Conservation (phyloP, 1,139 yeast species). For the Kodamaea sp. region DNA sequence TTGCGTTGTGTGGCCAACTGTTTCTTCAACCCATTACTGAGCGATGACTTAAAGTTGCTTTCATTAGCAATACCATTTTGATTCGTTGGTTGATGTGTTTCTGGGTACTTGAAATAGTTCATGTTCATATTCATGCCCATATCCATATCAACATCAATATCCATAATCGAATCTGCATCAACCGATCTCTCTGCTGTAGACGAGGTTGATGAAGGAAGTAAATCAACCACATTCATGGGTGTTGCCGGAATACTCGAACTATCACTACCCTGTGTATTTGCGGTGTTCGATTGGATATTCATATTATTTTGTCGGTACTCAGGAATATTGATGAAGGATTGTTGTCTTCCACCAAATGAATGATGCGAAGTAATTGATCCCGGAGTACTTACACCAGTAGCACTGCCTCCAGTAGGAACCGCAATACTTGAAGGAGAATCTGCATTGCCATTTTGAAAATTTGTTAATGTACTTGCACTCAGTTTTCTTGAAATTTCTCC, state of each 20-base stretch:
- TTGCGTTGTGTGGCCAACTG: conserved; percentile 8
- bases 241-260: conserved; percentile 16
- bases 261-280: conserved; percentile 6
- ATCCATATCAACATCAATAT: conserved; percentile 11
- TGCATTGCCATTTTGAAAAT: too few species aligned
- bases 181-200: conserved; percentile 1
- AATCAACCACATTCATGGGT: conserved; percentile 20
- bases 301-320: conserved; percentile 1
- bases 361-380: conserved; percentile 20
- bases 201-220: conserved; percentile 16
- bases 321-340: conserved; percentile 8
- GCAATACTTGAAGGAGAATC: too few species aligned
- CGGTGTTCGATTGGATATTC: conserved; percentile 2
- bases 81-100: conserved; percentile 4
- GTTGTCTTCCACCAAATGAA: conserved; percentile 6
- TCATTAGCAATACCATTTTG: conserved; percentile 7
- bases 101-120: conserved; percentile 5
- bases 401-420: too few species aligned
- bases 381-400: conserved; percentile 19
- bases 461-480: conserved; percentile 12
- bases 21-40: conserved; percentile 27
- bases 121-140: conserved; percentile 9
- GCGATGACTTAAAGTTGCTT: conserved; percentile 18
- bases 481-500: conserved; percentile 13
- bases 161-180: conserved; percentile 4